Conservation (phyloP, 225 moss, liverwort and hornwort genomes). For the Bryum argenteum region DNA sequence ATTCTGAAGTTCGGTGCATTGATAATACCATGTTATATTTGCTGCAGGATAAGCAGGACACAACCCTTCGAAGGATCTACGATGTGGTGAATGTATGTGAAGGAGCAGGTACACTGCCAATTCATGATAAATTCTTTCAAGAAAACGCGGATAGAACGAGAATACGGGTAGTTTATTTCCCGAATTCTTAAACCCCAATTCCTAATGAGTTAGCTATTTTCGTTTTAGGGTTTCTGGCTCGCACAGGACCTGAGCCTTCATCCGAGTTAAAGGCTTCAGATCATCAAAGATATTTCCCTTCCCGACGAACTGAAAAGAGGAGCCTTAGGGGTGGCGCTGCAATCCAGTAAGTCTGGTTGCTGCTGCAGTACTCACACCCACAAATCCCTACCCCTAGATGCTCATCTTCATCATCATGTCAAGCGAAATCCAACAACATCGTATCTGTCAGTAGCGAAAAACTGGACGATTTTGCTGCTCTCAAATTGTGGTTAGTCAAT, state of each 20-base stretch:
- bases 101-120: conserved; percentile 50
- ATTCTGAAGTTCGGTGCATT: not conserved
- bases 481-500: not conserved
- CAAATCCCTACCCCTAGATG: conserved; percentile 18
- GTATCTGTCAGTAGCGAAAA: not conserved
- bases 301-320: conserved; percentile 37
- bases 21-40: conserved; percentile 6
- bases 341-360: conserved; percentile 47
- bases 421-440: not conserved
- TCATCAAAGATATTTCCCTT: conserved; percentile 32
- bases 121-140: not conserved
- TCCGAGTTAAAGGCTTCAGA: conserved; percentile 35
- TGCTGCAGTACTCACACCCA: not conserved
- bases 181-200: not conserved
- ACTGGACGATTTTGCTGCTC: too few relatives aligned
- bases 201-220: conserved; percentile 32
- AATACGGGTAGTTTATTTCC: too few relatives aligned
- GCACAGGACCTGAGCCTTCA: conserved; percentile 34
- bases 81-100: conserved; percentile 65
- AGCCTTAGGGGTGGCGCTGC: conserved; percentile 43
- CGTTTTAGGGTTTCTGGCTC: conserved; percentile 55
- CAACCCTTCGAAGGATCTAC: conserved; percentile 57
- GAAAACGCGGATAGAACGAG: too few relatives aligned
- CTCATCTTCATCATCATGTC: not conserved
- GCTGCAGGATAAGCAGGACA: conserved; percentile 51